phyloP scores from a whole-genome alignment of 306 rosid species.

The Quercus bicolor region DNA sequence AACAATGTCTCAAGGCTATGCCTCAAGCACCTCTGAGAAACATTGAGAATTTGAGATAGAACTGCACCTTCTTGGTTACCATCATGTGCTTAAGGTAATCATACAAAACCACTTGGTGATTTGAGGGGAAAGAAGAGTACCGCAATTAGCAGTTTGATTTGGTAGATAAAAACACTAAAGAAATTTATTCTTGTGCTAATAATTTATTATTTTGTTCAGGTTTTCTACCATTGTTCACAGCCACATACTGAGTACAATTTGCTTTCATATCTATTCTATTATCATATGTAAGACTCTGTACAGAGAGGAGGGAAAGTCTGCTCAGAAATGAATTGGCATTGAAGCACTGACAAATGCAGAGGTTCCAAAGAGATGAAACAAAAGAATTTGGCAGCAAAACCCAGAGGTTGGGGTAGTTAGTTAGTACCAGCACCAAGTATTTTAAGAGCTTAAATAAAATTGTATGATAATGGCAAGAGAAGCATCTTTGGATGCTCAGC shows the following conservation, averaged over 20 bases:
- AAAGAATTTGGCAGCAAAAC: conserved; percentile 4
- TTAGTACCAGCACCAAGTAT: neutral
- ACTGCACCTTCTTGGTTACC: neutral
- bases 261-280: neutral
- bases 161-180: conserved; percentile 11
- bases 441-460: neutral
- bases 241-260: neutral
- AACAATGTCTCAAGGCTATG: too few species aligned
- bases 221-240: neutral
- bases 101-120: neutral
- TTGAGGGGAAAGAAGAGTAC: too few species aligned
- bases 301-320: neutral
- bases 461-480: neutral
- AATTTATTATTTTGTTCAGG: too few species aligned
- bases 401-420: neutral
- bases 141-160: neutral
- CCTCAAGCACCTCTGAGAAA: neutral
- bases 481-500: neutral
- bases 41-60: neutral
- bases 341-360: neutral
- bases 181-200: neutral
- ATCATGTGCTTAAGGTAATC: neutral
- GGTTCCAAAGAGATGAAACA: neutral
- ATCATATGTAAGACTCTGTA: neutral
- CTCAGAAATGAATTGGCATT: neutral